Conservation (phyloP, 768 basidiomycete genomes). For the Dacryopinax spathularia region DNA sequence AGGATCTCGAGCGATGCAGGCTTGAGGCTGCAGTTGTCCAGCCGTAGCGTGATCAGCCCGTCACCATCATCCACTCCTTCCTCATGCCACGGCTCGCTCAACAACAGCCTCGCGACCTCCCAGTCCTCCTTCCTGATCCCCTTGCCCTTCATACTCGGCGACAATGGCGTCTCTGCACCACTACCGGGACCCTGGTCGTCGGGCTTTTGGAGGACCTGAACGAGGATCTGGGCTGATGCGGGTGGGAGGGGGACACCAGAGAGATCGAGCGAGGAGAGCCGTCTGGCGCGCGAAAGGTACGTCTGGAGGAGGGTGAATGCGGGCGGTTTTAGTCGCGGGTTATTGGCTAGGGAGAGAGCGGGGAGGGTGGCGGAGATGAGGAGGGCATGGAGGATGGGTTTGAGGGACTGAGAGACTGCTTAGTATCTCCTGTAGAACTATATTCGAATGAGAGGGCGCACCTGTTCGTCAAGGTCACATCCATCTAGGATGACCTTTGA, state of each 20-base stretch:
- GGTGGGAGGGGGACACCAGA: neutral
- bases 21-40: conserved; percentile 75
- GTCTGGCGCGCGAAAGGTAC: neutral
- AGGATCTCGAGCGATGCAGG: conserved; percentile 63
- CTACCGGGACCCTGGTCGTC: conserved; percentile 5
- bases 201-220: neutral
- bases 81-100: conserved; percentile 5
- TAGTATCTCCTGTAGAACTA: neutral
- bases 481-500: conserved; percentile 71
- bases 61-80: conserved; percentile 2
- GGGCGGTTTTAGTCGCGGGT: conserved; percentile 57
- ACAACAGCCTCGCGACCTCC: neutral
- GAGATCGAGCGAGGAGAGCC: neutral
- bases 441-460: conserved; percentile 24
- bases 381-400: conserved; percentile 79
- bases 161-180: neutral
- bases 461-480: conserved; percentile 75
- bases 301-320: conserved; percentile 46
- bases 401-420: conserved; percentile 43
- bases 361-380: conserved; percentile 69
- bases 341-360: conserved; percentile 75
- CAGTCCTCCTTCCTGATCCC: neutral
- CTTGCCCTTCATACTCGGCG: neutral
- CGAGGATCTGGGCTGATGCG: neutral
- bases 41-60: conserved; percentile 53